Evolutionary conservation across 768 basidiomycete species (phyloP).

Genomic region (Serendipita sp.): DNA sequence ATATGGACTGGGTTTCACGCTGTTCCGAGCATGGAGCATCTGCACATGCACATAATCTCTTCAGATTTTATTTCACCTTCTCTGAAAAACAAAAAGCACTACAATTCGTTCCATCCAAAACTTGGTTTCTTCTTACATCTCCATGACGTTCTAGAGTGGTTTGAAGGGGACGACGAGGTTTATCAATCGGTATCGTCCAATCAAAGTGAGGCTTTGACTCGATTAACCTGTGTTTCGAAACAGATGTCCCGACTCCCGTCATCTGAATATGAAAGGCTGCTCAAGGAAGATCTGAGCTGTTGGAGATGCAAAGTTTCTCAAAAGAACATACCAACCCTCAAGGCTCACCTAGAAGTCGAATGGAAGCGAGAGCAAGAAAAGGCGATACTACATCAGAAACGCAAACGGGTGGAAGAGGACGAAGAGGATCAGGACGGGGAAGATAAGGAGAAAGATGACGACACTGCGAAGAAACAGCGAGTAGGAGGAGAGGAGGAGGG

Average conservation of each 20-base stretch:
- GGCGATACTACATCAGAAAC: slow-evolving; percentile 2
- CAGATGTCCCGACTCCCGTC: slow-evolving; percentile 40
- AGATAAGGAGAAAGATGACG: background rate
- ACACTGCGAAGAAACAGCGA: background rate
- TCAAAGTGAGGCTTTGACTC: background rate
- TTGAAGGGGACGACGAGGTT: slow-evolving; percentile 44
- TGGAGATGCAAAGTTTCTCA: slow-evolving; percentile 46
- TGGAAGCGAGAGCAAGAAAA: slow-evolving; percentile 32
- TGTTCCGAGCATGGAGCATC: slow-evolving; percentile 72
- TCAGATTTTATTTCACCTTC: slow-evolving; percentile 50
- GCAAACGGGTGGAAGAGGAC: background rate
- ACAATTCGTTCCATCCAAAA: slow-evolving; percentile 78
- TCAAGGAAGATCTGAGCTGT: slow-evolving; percentile 53
- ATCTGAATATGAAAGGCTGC: slow-evolving; percentile 40
- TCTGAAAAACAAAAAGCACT: slow-evolving; percentile 79
- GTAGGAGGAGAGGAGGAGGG: too few species aligned
- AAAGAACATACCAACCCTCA: slow-evolving; percentile 60
- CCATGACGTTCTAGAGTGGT: slow-evolving; percentile 66
- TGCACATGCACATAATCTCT: slow-evolving; percentile 77
- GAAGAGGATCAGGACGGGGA: background rate
- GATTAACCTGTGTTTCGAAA: background rate
- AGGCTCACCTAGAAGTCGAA: slow-evolving; percentile 58
- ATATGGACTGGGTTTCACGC: slow-evolving; percentile 77
- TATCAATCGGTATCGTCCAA: slow-evolving; percentile 26
- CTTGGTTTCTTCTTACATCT: slow-evolving; percentile 70